A percentile compares a stretch with the other conserved stretches of the same genome.
These are phyloP conservation scores for Rhynchosporium graminicola DNA, from an alignment of 2,329 filamentous ascomycete genomes.

Conservation along the genomic window DNA sequence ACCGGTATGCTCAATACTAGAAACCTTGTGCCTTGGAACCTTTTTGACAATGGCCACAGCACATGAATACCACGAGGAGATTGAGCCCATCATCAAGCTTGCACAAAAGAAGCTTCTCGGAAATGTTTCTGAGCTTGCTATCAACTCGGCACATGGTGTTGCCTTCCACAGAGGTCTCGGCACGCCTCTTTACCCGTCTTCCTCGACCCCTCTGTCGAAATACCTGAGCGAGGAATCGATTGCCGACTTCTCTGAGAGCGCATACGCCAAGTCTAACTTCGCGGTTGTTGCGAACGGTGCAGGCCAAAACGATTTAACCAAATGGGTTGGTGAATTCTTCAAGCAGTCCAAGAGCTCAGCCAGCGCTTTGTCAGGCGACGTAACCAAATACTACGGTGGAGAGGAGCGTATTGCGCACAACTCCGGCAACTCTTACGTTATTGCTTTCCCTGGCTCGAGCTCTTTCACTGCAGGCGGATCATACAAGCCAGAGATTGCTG, in stretches of 20 bases:
- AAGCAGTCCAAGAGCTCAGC: constrained; percentile 61
- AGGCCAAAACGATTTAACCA: constrained; percentile 71
- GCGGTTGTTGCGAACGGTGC: constrained; percentile 90
- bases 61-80: constrained; percentile 87
- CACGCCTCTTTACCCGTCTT: constrained; percentile 70
- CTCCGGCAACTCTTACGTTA: constrained; percentile 78
- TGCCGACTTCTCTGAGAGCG: constrained; percentile 72
- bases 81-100: constrained; percentile 73
- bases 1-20: constrained; percentile 56
- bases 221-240: constrained; percentile 79
- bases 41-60: constrained; percentile 51
- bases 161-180: constrained; percentile 96
- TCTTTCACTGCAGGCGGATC: constrained; percentile 64
- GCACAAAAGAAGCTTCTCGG: constrained; percentile 73
- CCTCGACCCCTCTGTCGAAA: constrained; percentile 70
- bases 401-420: constrained; percentile 85
- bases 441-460: constrained; percentile 91
- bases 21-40: too few relatives aligned
- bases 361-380: constrained; percentile 56
- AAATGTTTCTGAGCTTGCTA: constrained; percentile 66
- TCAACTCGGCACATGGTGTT: constrained; percentile 81
- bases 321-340: constrained; percentile 96
- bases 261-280: constrained; percentile 88
- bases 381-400: constrained; percentile 89
- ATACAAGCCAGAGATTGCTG: constrained; percentile 87